phyloP scores from a whole-genome alignment of 2,329 filamentous ascomycete species.

The Cordyceps cicadae region DNA sequence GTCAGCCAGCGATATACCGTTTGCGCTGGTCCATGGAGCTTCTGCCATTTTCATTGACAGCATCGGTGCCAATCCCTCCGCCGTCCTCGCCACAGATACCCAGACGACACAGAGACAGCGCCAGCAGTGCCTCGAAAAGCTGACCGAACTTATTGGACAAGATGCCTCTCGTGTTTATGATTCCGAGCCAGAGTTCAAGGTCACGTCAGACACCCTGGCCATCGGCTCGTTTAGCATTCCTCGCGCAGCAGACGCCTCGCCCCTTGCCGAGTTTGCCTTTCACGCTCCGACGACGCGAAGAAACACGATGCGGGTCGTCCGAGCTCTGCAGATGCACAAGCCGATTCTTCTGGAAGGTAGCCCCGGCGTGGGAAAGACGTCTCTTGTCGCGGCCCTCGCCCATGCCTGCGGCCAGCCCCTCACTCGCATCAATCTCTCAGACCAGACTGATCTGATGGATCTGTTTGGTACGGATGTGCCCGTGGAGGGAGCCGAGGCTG shows the following conservation, averaged over 20 bases:
- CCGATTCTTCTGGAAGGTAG: slow-evolving; percentile 92
- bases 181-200: slow-evolving; percentile 48
- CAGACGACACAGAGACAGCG: slow-evolving; percentile 65
- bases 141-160: slow-evolving; percentile 55
- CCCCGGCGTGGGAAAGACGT: slow-evolving; percentile 97
- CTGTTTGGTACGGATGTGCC: slow-evolving; percentile 95
- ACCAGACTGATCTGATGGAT: slow-evolving; percentile 96
- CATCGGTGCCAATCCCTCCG: slow-evolving; percentile 88
- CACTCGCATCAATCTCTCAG: slow-evolving; percentile 92
- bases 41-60: slow-evolving; percentile 95
- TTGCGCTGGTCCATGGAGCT: slow-evolving; percentile 68
- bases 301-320: slow-evolving; percentile 84
- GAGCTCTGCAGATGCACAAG: slow-evolving; percentile 80
- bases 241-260: slow-evolving; percentile 33
- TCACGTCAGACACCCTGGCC: slow-evolving; percentile 43
- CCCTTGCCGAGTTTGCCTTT: slow-evolving; percentile 49
- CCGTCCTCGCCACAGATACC: slow-evolving; percentile 65
- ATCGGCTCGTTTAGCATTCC: slow-evolving; percentile 70
- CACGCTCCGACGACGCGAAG: slow-evolving; percentile 81
- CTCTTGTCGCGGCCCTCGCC: slow-evolving; percentile 78
- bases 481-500: slow-evolving; percentile 82
- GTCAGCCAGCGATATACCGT: slow-evolving; percentile 34
- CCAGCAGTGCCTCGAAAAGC: slow-evolving; percentile 60
- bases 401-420: slow-evolving; percentile 70
- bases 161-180: slow-evolving; percentile 61